Conservation (phyloP, 805 yeast species). For the Yarrowia phangngaensis region DNA sequence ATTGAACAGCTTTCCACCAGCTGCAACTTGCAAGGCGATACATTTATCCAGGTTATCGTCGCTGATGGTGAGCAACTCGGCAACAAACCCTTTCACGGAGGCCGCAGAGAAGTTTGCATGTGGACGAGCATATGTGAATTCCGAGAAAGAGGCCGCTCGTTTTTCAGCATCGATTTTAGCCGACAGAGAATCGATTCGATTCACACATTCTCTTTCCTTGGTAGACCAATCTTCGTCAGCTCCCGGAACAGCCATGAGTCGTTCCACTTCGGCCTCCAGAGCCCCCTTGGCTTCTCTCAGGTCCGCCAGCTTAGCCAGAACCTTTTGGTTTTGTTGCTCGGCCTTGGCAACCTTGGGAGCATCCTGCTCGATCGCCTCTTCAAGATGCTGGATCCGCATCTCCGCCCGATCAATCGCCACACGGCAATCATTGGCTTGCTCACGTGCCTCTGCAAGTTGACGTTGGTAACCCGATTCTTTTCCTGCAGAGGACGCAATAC, state of each 20-base stretch:
- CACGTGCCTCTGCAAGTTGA: constrained; percentile 63
- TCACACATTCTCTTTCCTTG: constrained; percentile 39
- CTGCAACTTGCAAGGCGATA: constrained; percentile 85
- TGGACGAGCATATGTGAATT: constrained; percentile 69
- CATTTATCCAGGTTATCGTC: constrained; percentile 58
- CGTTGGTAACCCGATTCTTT: constrained; percentile 71
- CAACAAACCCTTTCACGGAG: constrained; percentile 83
- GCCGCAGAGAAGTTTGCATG: constrained; percentile 53
- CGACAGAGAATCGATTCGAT: constrained; percentile 45
- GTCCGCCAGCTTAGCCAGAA: constrained; percentile 45
- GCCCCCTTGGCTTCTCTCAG: constrained; percentile 42
- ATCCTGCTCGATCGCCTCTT: constrained; percentile 49
- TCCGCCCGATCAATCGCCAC: constrained; percentile 57
- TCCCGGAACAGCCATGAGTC: constrained; percentile 46
- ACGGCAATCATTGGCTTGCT: constrained; percentile 50
- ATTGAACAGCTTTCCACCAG: constrained; percentile 86
- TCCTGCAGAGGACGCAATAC: constrained; percentile 79
- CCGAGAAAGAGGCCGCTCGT: constrained; percentile 66
- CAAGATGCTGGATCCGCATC: constrained; percentile 56
- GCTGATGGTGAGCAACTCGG: constrained; percentile 68
- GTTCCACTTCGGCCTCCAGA: constrained; percentile 45
- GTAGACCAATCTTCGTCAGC: constrained; percentile 32
- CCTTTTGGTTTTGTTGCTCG: constrained; percentile 44
- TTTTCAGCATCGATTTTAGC: constrained; percentile 53
- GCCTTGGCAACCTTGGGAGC: constrained; percentile 47